Conservation (phyloP, 129 eudicot species). For the Cynara cardunculus region DNA sequence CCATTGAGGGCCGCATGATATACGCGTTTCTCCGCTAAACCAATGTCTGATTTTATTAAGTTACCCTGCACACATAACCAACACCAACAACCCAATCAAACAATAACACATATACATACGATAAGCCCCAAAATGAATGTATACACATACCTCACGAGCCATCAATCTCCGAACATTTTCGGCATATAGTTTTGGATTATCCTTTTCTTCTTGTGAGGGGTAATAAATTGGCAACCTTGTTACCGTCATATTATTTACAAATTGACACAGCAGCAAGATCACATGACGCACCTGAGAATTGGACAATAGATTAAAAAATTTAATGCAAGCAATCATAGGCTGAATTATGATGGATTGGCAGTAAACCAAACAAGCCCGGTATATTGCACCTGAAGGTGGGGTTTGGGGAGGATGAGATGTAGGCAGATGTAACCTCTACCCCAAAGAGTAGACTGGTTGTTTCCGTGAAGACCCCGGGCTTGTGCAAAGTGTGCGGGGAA, state of each 20-base stretch:
- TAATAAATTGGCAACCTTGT: constrained; percentile 70
- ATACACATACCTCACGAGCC: constrained; percentile 73
- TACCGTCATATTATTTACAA: constrained; percentile 75
- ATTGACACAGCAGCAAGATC: constrained; percentile 82
- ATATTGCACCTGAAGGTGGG: no score
- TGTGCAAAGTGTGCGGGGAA: no score
- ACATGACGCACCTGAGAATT: constrained; percentile 67
- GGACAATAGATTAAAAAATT: background rate
- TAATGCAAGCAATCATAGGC: background rate
- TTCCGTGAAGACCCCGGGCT: no score
- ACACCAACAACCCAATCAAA: background rate
- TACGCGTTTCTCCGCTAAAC: constrained; percentile 92
- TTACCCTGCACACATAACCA: constrained; percentile 63
- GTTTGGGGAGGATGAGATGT: no score
- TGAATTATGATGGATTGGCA: background rate
- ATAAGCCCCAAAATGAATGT: background rate
- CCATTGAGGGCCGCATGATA: constrained; percentile 95
- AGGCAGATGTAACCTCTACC: no score
- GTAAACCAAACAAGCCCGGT: no score
- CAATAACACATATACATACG: background rate
- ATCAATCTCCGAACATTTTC: constrained; percentile 74
- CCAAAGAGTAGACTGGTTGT: no score
- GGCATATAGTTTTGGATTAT: constrained; percentile 79
- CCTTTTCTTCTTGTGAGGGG: constrained; percentile 93
- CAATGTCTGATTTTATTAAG: constrained; percentile 72